phyloP scores from a whole-genome alignment of 2,329 filamentous ascomycete species.

The Colletotrichum musicola region DNA sequence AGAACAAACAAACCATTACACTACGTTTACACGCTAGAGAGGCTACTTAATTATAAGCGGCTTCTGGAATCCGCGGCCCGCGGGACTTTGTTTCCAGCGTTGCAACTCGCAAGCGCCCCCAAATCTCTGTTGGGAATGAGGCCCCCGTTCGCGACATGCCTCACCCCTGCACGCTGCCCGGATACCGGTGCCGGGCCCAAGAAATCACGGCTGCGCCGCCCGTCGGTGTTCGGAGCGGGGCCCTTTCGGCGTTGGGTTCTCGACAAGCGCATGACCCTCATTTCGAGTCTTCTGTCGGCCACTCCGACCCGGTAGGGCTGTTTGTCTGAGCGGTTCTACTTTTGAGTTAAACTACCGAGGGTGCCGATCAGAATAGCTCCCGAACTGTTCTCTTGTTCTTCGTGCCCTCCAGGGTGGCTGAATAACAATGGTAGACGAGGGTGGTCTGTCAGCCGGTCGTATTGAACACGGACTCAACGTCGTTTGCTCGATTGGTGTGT shows the following conservation, averaged over 20 bases:
- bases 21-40: too few relatives aligned
- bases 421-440: too few relatives aligned
- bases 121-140: background rate
- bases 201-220: conserved; percentile 16
- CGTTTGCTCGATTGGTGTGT: too few relatives aligned
- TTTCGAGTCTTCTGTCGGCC: conserved; percentile 19
- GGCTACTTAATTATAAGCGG: background rate
- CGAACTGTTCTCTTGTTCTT: too few relatives aligned
- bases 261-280: conserved; percentile 30
- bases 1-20: too few relatives aligned
- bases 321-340: background rate
- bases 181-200: conserved; percentile 26
- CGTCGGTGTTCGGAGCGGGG: conserved; percentile 29
- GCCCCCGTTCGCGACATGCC: conserved; percentile 1
- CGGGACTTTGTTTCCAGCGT: conserved; percentile 6
- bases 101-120: background rate
- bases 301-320: conserved; percentile 15
- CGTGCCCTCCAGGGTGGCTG: too few relatives aligned
- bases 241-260: conserved; percentile 14
- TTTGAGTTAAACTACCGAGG: too few relatives aligned
- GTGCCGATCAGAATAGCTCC: too few relatives aligned
- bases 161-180: conserved; percentile 24
- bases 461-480: too few relatives aligned
- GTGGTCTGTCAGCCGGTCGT: too few relatives aligned
- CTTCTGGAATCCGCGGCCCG: conserved; percentile 30